phyloP scores from a whole-genome alignment of 306 rosid species.

The Trifolium repens region DNA sequence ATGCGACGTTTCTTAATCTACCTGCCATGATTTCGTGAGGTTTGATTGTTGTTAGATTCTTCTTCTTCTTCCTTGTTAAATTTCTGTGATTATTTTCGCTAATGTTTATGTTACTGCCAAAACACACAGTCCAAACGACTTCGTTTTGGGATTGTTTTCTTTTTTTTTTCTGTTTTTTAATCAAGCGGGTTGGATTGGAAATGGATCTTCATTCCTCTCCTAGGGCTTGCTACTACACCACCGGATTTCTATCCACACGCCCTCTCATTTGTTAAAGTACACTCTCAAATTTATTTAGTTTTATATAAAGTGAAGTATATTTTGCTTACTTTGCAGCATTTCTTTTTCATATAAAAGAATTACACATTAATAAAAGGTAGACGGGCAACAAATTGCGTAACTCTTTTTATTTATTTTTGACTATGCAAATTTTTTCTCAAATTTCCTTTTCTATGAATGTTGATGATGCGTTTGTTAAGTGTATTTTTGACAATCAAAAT shows the following conservation, averaged over 20 bases:
- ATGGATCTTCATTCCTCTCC: not conserved
- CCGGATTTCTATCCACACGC: not conserved
- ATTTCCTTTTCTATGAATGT: too few relatives aligned
- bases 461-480: too few relatives aligned
- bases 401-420: too few relatives aligned
- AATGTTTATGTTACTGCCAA: not conserved
- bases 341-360: too few relatives aligned
- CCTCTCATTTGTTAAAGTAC: not conserved
- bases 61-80: not conserved
- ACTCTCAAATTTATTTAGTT: too few relatives aligned
- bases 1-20: conserved; percentile 66
- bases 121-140: conserved; percentile 14
- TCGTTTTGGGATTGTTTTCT: not conserved
- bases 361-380: too few relatives aligned
- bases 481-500: too few relatives aligned
- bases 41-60: conserved; percentile 31
- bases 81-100: not conserved
- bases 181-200: not conserved
- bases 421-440: too few relatives aligned
- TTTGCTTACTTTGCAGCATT: too few relatives aligned
- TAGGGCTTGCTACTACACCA: not conserved
- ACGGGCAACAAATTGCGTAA: too few relatives aligned
- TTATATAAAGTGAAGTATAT: too few relatives aligned
- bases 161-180: not conserved
- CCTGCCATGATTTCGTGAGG: conserved; percentile 68